phyloP scores from a whole-genome alignment of 75 land plant species.

The Pseudotsuga menziesii region DNA sequence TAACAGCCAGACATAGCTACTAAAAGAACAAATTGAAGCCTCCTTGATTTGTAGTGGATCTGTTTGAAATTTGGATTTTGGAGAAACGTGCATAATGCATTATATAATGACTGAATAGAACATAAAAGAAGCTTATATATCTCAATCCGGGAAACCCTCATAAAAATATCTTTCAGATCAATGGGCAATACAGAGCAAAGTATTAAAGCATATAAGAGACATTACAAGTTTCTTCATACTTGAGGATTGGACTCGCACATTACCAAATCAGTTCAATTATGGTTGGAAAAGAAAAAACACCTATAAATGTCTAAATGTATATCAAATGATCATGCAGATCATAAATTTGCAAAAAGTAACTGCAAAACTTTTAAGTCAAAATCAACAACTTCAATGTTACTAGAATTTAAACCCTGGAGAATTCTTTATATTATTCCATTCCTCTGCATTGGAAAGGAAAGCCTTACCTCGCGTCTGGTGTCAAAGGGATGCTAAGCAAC shows the following conservation, averaged over 20 bases:
- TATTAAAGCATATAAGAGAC: background rate
- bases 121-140: background rate
- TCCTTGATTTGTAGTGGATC: background rate
- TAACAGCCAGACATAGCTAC: background rate
- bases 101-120: background rate
- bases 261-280: background rate
- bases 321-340: background rate
- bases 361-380: background rate
- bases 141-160: background rate
- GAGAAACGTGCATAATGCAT: background rate
- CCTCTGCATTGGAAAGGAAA: background rate
- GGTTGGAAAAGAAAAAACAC: background rate
- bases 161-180: background rate
- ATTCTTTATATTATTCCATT: background rate
- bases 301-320: background rate
- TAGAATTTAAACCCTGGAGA: conserved; percentile 4
- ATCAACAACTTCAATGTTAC: background rate
- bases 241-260: background rate
- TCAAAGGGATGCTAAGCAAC: conserved; percentile 7
- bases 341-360: background rate
- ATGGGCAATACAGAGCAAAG: background rate
- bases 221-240: background rate
- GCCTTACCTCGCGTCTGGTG: background rate
- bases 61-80: background rate
- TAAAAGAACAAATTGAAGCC: background rate